phyloP scores from a whole-genome alignment of 2,329 filamentous ascomycete genomes.

The Pseudogymnoascus sp. region DNA sequence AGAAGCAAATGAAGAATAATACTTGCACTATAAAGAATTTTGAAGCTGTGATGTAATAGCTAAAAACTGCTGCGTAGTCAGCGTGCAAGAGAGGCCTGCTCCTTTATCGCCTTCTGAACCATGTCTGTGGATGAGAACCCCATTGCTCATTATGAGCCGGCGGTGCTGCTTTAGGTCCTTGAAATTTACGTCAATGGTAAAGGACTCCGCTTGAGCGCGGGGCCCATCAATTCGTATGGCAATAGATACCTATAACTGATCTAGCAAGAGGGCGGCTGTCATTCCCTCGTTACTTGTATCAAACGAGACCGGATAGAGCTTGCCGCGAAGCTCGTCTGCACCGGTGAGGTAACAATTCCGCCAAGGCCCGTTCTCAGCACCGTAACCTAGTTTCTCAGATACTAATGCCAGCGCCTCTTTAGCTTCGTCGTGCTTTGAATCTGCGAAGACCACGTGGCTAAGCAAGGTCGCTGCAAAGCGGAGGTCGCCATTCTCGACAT shows the following conservation, averaged over 20 bases:
- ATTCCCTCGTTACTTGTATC: neutral
- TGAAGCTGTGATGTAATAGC: neutral
- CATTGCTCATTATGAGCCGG: neutral
- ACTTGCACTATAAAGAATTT: neutral
- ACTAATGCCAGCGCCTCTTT: conserved; percentile 26
- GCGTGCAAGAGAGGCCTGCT: neutral
- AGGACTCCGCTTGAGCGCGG: neutral
- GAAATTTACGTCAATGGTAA: neutral
- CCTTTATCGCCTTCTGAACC: neutral
- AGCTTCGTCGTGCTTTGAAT: conserved; percentile 17
- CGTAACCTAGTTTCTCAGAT: conserved; percentile 32
- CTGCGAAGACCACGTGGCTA: conserved; percentile 30
- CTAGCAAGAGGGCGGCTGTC: neutral
- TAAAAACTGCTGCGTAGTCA: neutral
- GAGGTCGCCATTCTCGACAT: conserved; percentile 27
- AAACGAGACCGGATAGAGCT: neutral
- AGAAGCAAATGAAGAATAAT: neutral
- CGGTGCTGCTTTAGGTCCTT: neutral
- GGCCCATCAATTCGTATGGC: neutral
- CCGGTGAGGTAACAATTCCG: conserved; percentile 34
- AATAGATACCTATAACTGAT: neutral
- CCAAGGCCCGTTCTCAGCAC: conserved; percentile 36
- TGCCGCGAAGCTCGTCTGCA: conserved; percentile 24
- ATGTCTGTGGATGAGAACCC: neutral
- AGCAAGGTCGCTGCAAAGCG: conserved; percentile 36